Percentiles rank a stretch among this genome's conserved stretches.
Conservation (phyloP, 331 rosid species). For the Malus hybrid region DNA sequence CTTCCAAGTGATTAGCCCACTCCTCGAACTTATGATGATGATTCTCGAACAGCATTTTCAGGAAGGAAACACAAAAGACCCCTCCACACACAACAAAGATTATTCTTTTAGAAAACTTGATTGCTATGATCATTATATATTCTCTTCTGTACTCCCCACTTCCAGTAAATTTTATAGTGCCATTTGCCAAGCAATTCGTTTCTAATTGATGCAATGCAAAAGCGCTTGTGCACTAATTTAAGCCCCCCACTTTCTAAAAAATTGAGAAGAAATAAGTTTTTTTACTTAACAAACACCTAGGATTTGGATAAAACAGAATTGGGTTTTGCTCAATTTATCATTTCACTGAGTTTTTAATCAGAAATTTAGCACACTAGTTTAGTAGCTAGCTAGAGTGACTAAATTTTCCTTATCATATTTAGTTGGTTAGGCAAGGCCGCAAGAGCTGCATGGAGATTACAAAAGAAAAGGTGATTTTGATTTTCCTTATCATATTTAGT, state of each 20-base stretch:
- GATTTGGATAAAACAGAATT: neutral
- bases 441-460: constrained; percentile 21
- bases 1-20: constrained; percentile 44
- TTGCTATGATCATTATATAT: constrained; percentile 26
- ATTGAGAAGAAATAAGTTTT: neutral
- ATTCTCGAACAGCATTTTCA: constrained; percentile 35
- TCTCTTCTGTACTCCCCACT: constrained; percentile 17
- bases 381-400: neutral
- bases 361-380: too few relatives aligned
- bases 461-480: neutral
- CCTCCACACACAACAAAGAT: constrained; percentile 25
- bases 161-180: neutral
- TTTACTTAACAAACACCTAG: neutral
- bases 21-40: constrained; percentile 43
- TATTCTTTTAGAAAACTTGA: constrained; percentile 35
- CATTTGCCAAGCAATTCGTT: neutral
- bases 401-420: neutral
- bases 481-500: constrained; percentile 6
- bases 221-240: constrained; percentile 8
- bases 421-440: neutral
- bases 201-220: neutral
- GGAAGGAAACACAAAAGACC: constrained; percentile 14
- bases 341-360: too few relatives aligned
- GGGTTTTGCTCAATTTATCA: neutral
- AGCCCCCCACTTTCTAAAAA: neutral